A percentile compares a stretch with the other conserved stretches of the same genome.
These are phyloP conservation scores for Podila minutissima DNA, from an alignment of 192 early-diverging fungal genomes.

Conservation along the genomic window DNA sequence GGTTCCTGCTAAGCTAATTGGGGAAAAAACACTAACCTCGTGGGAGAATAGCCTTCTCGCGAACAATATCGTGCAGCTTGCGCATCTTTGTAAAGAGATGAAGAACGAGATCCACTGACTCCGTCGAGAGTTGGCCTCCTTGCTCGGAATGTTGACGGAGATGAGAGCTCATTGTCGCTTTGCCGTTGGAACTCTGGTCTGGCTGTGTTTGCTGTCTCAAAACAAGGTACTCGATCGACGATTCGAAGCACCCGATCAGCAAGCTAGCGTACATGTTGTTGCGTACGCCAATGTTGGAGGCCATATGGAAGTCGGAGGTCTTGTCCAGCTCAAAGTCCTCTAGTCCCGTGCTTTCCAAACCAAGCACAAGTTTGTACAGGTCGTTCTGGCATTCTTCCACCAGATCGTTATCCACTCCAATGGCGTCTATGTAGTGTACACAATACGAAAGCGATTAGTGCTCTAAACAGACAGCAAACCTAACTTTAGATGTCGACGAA, in stretches of 20 bases:
- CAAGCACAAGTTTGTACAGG: constrained; percentile 43
- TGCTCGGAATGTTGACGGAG: background rate
- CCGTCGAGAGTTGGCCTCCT: background rate
- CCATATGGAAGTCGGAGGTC: constrained; percentile 68
- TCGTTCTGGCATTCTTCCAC: constrained; percentile 25
- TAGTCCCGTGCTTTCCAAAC: constrained; percentile 63
- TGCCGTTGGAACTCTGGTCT: constrained; percentile 12
- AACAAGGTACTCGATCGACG: constrained; percentile 51
- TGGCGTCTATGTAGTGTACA: background rate
- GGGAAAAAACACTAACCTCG: constrained; percentile 43
- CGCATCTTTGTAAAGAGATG: constrained; percentile 59
- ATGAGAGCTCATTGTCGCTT: constrained; percentile 7
- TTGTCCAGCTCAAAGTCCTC: constrained; percentile 75
- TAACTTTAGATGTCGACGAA: too few relatives aligned
- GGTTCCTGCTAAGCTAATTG: background rate
- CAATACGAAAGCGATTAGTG: background rate
- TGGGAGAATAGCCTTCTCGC: constrained; percentile 53
- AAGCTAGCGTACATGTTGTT: constrained; percentile 63
- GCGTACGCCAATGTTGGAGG: constrained; percentile 58
- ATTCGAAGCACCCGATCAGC: constrained; percentile 69
- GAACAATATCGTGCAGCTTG: constrained; percentile 51
- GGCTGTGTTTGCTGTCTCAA: constrained; percentile 7
- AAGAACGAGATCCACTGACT: constrained; percentile 51
- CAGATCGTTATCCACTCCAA: constrained; percentile 16
- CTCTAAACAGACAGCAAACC: background rate